Base-by-base conservation (phyloP, 768 basidiomycete species). In the Sporobolomyces phaffii region DNA sequence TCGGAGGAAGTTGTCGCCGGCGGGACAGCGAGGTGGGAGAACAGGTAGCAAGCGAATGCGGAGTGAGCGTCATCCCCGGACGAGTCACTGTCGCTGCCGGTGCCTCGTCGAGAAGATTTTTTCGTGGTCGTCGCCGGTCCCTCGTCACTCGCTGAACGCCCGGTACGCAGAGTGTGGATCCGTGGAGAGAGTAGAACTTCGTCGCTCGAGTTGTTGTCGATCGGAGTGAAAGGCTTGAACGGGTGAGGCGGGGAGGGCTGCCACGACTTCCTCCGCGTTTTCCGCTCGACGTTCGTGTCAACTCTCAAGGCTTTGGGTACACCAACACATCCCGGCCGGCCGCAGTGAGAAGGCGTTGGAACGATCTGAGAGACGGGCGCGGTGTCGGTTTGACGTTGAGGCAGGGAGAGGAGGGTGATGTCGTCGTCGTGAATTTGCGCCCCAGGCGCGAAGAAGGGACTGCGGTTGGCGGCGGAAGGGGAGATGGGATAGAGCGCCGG, bases 21-120 rank as follows among this genome's bases (percentile, higher is more conserved):
- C 0, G 50, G 56, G n/a, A 54, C 34, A 7, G 60, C 38, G 5
- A 65, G 56, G 51, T 70, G 69, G 5, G 69, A 65, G 69, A 70
- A 70, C 44, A 70, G 69, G 47, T 70, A 70, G 57, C 64, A 62
- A 22, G 69, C 69, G 51, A 70, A 70, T 0, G 69, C 64, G 8
- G 69, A 70, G n/a, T 70, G 64, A 6, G 40, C 51, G 36, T 65
- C 69, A 50, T 58, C 59, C 5, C 36, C 59, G 20, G 59, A 49
- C 33, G 59, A 60, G 38, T 60, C 61, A 20, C 26, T 29, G 20
- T 57, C 43, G 28, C 22, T n/a, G n/a, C 22, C 14, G 18, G 26
- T 26, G 1, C 11, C 50, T 15, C 38, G 26, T 3, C 34, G 6
- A 1, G 26, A n/a, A 1, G 45, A 31, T 0, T 38, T n/a, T n/a